Conservation (phyloP, 495 filamentous ascomycete genomes). For the Penicillium cinerascens region DNA sequence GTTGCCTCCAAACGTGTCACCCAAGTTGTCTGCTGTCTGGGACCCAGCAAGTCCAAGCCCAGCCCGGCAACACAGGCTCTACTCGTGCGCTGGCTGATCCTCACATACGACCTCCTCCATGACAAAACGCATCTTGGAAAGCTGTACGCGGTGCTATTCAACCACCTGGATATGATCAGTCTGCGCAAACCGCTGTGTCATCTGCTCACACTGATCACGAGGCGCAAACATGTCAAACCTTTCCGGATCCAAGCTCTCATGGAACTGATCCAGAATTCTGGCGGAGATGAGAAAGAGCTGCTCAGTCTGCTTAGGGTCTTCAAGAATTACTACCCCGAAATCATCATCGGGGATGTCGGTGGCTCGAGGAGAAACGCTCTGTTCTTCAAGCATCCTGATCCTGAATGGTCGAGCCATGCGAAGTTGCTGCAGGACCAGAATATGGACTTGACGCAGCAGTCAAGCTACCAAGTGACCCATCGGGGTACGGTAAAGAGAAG, state of each 20-base stretch:
- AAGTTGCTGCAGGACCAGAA: slow-evolving; percentile 62
- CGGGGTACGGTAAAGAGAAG: slow-evolving; percentile 42
- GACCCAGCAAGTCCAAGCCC: slow-evolving; percentile 75
- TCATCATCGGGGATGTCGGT: slow-evolving; percentile 67
- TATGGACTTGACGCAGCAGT: slow-evolving; percentile 29
- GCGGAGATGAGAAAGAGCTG: slow-evolving; percentile 66
- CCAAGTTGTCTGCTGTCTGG: slow-evolving; percentile 68
- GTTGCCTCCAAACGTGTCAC: slow-evolving; percentile 60
- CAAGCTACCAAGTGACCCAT: slow-evolving; percentile 44
- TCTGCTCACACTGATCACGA: slow-evolving; percentile 76
- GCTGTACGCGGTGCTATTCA: slow-evolving; percentile 77
- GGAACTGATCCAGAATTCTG: slow-evolving; percentile 44
- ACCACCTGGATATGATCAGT: slow-evolving; percentile 75
- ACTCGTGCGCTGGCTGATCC: slow-evolving; percentile 76
- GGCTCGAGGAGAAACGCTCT: slow-evolving; percentile 32
- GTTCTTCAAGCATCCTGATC: slow-evolving; percentile 66
- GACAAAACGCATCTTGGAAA: slow-evolving; percentile 61
- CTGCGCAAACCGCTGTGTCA: slow-evolving; percentile 60
- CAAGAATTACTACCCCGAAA: slow-evolving; percentile 88
- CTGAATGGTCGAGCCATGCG: slow-evolving; percentile 70
- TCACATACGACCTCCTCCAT: slow-evolving; percentile 71
- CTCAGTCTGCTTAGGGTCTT: slow-evolving; percentile 76
- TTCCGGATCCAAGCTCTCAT: slow-evolving; percentile 80
- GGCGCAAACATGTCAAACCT: slow-evolving; percentile 82
- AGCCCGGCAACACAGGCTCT: slow-evolving; percentile 63